Evolutionary conservation across 345 rosid species (phyloP).

Genomic region (Raphanus raphanistrum): DNA sequence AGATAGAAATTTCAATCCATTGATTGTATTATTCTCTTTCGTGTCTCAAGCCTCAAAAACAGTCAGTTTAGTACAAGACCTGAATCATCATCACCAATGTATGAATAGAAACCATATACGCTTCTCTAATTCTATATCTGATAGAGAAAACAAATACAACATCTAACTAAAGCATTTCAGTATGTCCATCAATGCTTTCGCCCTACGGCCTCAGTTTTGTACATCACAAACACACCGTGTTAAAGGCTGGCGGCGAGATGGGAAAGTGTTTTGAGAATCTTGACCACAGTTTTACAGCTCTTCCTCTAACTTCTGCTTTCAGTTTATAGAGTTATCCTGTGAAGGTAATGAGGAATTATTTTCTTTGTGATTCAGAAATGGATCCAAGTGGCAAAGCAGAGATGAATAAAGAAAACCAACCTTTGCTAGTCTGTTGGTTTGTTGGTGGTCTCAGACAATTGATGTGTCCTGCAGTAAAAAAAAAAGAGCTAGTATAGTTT

Average conservation of each 20-base stretch:
- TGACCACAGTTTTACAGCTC: constrained; percentile 21
- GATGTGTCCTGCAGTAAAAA: constrained; percentile 49
- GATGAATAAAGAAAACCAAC: constrained; percentile 13
- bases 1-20: constrained; percentile 6
- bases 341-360: neutral
- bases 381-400: constrained; percentile 4
- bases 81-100: constrained; percentile 28
- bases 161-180: constrained; percentile 9
- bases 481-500: constrained; percentile 17
- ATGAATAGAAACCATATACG: constrained; percentile 15
- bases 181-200: constrained; percentile 1
- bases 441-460: constrained; percentile 43
- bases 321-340: constrained; percentile 34
- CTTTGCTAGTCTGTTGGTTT: constrained; percentile 44
- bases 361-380: neutral
- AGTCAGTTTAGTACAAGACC: neutral
- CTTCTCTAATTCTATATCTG: constrained; percentile 23
- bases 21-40: constrained; percentile 13
- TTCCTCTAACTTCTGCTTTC: constrained; percentile 30
- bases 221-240: constrained; percentile 18
- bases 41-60: neutral
- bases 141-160: constrained; percentile 26
- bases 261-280: constrained; percentile 7
- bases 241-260: neutral
- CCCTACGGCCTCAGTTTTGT: constrained; percentile 26